These are phyloP conservation scores for Cubamyces lactineus DNA, from an alignment of 768 basidiomycete genomes.

Conservation along the genomic window DNA sequence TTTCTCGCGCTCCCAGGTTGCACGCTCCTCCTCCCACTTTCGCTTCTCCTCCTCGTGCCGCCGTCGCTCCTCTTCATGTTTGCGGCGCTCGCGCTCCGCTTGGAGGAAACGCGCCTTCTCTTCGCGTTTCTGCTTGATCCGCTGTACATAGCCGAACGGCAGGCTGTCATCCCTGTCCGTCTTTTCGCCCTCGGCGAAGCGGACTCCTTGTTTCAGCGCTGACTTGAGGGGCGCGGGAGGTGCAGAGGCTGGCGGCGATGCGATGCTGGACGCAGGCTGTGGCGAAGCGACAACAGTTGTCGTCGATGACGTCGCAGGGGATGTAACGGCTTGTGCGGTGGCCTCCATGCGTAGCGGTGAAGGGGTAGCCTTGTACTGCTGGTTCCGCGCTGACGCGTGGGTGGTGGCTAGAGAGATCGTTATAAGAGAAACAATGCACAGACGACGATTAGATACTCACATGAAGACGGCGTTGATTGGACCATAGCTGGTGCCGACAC, in stretches of 20 bases:
- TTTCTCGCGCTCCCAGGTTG: slow-evolving; percentile 54
- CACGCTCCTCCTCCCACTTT: slow-evolving; percentile 47
- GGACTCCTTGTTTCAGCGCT: slow-evolving; percentile 22
- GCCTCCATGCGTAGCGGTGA: slow-evolving; percentile 36
- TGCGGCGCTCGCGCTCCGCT: slow-evolving; percentile 43
- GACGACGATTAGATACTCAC: slow-evolving; percentile 1
- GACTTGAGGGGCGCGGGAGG: slow-evolving; percentile 15
- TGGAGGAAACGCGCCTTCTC: slow-evolving; percentile 71
- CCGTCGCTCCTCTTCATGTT: slow-evolving; percentile 47
- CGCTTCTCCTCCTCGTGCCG: slow-evolving; percentile 48
- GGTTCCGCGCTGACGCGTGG: slow-evolving; percentile 27
- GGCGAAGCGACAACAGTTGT: slow-evolving; percentile 7
- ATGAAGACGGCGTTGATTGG: background rate
- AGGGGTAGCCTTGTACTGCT: slow-evolving; percentile 32
- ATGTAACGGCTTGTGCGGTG: background rate
- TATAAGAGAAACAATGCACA: background rate
- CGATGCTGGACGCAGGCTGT: background rate
- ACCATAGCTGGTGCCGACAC: background rate
- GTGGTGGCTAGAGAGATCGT: slow-evolving; percentile 8
- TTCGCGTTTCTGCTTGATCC: slow-evolving; percentile 71
- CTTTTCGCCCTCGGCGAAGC: slow-evolving; percentile 19
- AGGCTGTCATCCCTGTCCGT: slow-evolving; percentile 48
- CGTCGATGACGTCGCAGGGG: background rate
- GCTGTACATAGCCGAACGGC: slow-evolving; percentile 71
- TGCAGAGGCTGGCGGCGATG: slow-evolving; percentile 16